These are phyloP conservation scores for Escallonia herrerae DNA, from an alignment of 129 eudicot genomes.

Conservation along the genomic window DNA sequence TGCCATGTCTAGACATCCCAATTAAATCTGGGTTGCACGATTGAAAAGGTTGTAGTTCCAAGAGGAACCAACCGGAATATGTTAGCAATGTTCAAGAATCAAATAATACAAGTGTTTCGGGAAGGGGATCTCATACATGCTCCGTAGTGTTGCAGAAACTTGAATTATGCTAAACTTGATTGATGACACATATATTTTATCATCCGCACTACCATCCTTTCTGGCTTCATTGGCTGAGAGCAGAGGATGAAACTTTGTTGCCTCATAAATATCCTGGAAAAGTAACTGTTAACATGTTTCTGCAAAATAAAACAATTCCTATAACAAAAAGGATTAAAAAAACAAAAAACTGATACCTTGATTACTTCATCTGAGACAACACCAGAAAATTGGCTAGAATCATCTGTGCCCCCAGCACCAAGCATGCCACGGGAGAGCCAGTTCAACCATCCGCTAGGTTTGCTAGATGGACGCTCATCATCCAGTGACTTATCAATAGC, in stretches of 20 bases:
- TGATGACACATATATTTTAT: conserved; percentile 46
- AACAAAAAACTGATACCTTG: conserved; percentile 43
- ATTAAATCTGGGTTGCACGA: no score
- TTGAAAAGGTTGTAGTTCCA: neutral
- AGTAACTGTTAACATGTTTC: neutral
- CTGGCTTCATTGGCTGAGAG: conserved; percentile 28
- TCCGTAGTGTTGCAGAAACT: conserved; percentile 51
- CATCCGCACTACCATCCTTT: conserved; percentile 46
- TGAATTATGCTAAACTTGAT: conserved; percentile 46
- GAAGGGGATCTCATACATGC: conserved; percentile 41
- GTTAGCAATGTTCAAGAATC: neutral
- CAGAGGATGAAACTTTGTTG: conserved; percentile 81
- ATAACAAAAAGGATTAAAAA: neutral
- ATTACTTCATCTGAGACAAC: conserved; percentile 93
- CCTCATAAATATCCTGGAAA: conserved; percentile 94
- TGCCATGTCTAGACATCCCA: no score
- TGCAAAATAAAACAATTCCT: conserved; percentile 2
- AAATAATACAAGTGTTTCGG: neutral
- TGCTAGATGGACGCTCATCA: conserved; percentile 52
- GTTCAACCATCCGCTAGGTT: conserved; percentile 93
- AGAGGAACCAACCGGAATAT: neutral
- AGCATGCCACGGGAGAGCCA: conserved; percentile 99
- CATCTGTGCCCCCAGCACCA: conserved; percentile 98
- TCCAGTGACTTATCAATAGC: conserved; percentile 42
- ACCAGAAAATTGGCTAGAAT: conserved; percentile 88